Conservation (phyloP, 495 filamentous ascomycete species). For the Neurospora sp. region DNA sequence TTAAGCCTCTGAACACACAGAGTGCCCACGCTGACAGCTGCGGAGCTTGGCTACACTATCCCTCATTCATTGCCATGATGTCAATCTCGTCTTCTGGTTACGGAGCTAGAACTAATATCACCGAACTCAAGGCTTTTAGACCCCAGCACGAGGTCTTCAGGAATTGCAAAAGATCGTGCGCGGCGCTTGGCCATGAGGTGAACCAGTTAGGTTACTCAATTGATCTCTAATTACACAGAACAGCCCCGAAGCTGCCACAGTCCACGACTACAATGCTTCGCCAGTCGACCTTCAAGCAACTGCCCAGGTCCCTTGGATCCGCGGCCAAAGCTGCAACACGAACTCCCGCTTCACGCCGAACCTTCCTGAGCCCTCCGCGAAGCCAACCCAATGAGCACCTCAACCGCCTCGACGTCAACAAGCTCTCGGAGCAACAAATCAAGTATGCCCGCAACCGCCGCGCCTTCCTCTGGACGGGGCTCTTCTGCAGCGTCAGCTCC, state of each 20-base stretch:
- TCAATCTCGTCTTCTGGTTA: not conserved
- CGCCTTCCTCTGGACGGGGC: slow-evolving; percentile 37
- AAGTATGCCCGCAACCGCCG: slow-evolving; percentile 37
- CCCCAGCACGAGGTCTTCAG: not conserved
- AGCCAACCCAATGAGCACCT: slow-evolving; percentile 28
- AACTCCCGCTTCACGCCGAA: slow-evolving; percentile 18
- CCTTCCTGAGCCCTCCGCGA: slow-evolving; percentile 21
- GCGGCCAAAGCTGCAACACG: not conserved
- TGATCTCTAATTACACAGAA: not conserved
- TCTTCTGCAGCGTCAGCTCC: slow-evolving; percentile 36
- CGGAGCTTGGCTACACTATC: not conserved
- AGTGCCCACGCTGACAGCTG: not conserved
- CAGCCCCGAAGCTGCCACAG: not conserved
- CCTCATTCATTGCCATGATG: not conserved
- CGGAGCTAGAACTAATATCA: not conserved
- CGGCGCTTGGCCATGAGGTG: not conserved
- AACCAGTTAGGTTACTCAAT: not conserved
- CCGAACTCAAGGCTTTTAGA: not conserved
- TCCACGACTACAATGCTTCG: slow-evolving; percentile 16
- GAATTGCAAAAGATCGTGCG: not conserved
- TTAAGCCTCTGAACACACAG: not conserved
- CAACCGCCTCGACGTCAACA: slow-evolving; percentile 36
- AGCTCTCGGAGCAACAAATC: slow-evolving; percentile 27
- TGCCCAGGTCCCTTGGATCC: slow-evolving; percentile 8
- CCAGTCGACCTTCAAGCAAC: slow-evolving; percentile 12